Evolutionary conservation across 805 yeast species (phyloP).

Genomic region (Suhomyces kilbournensis): DNA sequence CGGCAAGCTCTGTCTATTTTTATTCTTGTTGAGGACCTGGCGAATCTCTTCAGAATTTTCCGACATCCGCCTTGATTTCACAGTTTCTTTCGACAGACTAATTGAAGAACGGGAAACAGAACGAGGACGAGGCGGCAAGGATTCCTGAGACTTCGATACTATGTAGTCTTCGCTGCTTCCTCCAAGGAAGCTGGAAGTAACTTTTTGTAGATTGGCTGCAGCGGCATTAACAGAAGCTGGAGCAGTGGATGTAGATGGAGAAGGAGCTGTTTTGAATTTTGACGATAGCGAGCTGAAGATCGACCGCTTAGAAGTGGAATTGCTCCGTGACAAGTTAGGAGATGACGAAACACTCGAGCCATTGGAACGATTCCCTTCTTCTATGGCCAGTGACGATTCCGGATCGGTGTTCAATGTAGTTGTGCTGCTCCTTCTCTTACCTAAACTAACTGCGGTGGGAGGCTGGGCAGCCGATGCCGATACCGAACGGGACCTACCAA

Average conservation of each 20-base stretch:
- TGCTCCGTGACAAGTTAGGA: conserved; percentile 15
- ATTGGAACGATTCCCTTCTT: not conserved
- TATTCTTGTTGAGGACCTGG: conserved; percentile 45
- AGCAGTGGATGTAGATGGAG: not conserved
- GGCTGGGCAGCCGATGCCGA: conserved; percentile 13
- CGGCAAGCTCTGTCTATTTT: conserved; percentile 34
- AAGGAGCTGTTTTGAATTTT: conserved; percentile 29
- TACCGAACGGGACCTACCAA: conserved; percentile 27
- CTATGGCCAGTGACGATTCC: conserved; percentile 1
- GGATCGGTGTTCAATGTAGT: conserved; percentile 1
- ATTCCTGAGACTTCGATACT: not conserved
- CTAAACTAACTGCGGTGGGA: not conserved
- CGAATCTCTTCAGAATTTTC: not conserved
- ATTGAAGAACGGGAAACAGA: not conserved
- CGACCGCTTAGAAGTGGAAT: conserved; percentile 20
- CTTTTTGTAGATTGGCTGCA: not conserved
- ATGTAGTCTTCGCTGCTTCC: not conserved
- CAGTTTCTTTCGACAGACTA: not conserved
- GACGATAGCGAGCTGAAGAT: conserved; percentile 40
- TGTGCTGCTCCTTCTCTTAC: conserved; percentile 9
- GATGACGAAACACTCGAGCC: conserved; percentile 5
- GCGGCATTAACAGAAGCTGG: not conserved
- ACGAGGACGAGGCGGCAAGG: not conserved
- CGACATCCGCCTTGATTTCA: not conserved
- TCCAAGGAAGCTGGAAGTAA: not conserved